phyloP scores from a whole-genome alignment of 208 protist genomes.

The Novymonas esmeraldas region DNA sequence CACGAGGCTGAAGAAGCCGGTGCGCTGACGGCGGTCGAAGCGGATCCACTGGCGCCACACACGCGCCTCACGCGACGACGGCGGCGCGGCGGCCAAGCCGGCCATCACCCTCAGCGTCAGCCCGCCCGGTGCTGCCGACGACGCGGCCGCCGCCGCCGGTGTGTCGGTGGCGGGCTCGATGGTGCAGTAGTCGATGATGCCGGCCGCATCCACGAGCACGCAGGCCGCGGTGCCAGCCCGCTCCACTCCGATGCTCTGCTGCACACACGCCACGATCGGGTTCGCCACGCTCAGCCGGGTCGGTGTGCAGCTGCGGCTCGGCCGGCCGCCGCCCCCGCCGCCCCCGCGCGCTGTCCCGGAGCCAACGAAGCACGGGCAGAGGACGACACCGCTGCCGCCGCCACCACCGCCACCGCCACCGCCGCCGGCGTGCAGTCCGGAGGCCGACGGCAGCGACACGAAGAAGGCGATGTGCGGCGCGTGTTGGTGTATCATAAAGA shows the following conservation, averaged over 20 bases:
- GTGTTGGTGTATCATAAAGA: conserved; percentile 63
- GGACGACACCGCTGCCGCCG: conserved; percentile 26
- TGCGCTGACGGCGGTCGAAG: conserved; percentile 60
- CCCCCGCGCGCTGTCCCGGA: neutral
- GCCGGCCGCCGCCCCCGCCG: neutral
- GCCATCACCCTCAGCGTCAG: conserved; percentile 52
- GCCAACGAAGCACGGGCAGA: conserved; percentile 33
- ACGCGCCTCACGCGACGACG: conserved; percentile 36
- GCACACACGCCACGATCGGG: conserved; percentile 47
- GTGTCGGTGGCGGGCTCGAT: conserved; percentile 23
- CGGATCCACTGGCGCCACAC: conserved; percentile 51
- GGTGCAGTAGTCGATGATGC: conserved; percentile 67
- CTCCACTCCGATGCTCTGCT: conserved; percentile 33
- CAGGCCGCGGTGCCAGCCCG: conserved; percentile 26
- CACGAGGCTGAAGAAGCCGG: conserved; percentile 64
- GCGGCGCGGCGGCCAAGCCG: conserved; percentile 35
- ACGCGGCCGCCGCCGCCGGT: neutral
- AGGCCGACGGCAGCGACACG: conserved; percentile 21
- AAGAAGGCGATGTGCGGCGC: conserved; percentile 66
- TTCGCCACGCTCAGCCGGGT: conserved; percentile 50
- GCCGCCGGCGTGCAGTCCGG: neutral
- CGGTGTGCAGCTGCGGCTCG: conserved; percentile 6
- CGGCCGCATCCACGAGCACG: conserved; percentile 56
- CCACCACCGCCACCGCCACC: neutral
- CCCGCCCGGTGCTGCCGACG: neutral